Base-by-base conservation (phyloP, 169 alveolate species). In the Theileria sp. region DNA sequence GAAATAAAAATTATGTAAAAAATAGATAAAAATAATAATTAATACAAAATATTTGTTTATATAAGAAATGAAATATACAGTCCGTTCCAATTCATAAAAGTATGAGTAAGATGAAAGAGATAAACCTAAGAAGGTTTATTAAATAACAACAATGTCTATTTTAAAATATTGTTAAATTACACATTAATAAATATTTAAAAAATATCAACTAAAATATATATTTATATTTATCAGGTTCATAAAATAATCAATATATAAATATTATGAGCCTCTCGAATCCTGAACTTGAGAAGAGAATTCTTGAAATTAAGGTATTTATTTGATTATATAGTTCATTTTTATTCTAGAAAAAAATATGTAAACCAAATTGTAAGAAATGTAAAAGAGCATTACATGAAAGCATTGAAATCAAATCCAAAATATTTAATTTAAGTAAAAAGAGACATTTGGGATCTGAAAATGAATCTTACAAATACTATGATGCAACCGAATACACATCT, bases 261-360 rank as follows among this genome's bases (percentile, higher is more conserved):
- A 19, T 58, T 58, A 25, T 58, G 67, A 58, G 67, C 36, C 32
- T 58, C 30, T 25, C 38, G 72, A 23, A 64, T 30, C 25, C 32
- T 0, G 72, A 64, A 4, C 32, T 64, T 17, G 38, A 64, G 6
- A 1, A 23, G 23, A 64, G 25, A 38, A 21, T 21, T 28, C 21
- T 64, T 6, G 23, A 64, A 64, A 17, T 64, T 2, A 21, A 32
- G 23, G 72, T 64, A 64, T 32, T 64, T 64, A 28, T 13, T 28
- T 2, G 6, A n/a, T 26, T 38, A 21, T 13, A 30, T 10, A 25
- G 10, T 10, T 64, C 7, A 30, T n/a, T 38, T 36, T 80, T 30
- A 50, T 34, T 25, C 34, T 50, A 81, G 88, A 74, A 81, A 17
- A 30, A 34, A 58, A 81, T 81, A 21, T 28, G 88, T 32, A 74